Conservation (phyloP, 2,329 filamentous ascomycete genomes). For the Botryosphaeria dothidea region DNA sequence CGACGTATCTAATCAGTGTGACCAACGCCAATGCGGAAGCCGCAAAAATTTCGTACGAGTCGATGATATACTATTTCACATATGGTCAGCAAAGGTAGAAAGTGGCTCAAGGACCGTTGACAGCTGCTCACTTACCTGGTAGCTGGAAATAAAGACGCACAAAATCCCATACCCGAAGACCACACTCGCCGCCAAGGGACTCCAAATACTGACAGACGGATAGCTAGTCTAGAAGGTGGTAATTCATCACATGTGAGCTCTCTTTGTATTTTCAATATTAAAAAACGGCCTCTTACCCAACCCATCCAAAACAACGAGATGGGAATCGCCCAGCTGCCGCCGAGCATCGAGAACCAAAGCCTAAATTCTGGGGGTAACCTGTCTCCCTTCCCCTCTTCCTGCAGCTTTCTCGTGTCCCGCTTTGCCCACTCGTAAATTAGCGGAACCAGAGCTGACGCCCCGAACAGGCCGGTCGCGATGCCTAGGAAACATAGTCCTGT, state of each 20-base stretch:
- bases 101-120: constrained; percentile 42
- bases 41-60: constrained; percentile 56
- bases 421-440: constrained; percentile 48
- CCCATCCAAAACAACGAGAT: constrained; percentile 60
- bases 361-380: constrained; percentile 58
- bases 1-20: constrained; percentile 43
- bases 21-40: constrained; percentile 49
- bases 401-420: constrained; percentile 42
- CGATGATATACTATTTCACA: constrained; percentile 60
- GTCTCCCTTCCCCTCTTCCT: constrained; percentile 38
- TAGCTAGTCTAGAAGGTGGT: constrained; percentile 56
- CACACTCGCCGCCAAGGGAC: constrained; percentile 50
- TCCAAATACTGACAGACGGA: constrained; percentile 51
- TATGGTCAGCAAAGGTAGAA: constrained; percentile 51
- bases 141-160: constrained; percentile 48
- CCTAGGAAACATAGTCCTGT: constrained; percentile 51
- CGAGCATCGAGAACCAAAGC: constrained; percentile 56
- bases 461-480: constrained; percentile 46
- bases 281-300: too few relatives aligned
- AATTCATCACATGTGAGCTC: too few relatives aligned
- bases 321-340: constrained; percentile 50
- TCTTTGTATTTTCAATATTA: too few relatives aligned
- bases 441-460: constrained; percentile 43
- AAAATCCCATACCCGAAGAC: constrained; percentile 55
- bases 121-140: constrained; percentile 36